These are phyloP conservation scores for Coffea canephora DNA, from an alignment of 257 asterid species.

Conservation along the genomic window DNA sequence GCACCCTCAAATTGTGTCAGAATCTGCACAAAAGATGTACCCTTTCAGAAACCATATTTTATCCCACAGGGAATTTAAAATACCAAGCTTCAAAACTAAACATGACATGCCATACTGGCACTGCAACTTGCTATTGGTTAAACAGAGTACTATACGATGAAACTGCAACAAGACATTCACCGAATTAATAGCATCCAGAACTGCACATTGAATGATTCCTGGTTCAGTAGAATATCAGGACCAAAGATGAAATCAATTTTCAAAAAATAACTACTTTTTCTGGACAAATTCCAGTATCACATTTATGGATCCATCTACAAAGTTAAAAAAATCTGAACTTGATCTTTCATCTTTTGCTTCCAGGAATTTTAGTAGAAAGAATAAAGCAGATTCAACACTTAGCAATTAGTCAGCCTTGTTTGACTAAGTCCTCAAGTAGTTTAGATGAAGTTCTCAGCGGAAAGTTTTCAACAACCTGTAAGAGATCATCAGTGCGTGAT, in stretches of 20 bases:
- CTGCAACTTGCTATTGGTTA: background rate
- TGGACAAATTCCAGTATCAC: background rate
- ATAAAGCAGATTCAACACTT: background rate
- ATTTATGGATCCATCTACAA: background rate
- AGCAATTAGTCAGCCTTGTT: background rate
- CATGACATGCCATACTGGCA: background rate
- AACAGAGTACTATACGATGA: background rate
- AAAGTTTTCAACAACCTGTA: constrained; percentile 51
- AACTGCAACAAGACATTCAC: background rate
- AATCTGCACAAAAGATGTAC: constrained; percentile 38
- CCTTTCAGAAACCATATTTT: background rate
- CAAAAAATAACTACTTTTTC: background rate
- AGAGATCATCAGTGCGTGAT: constrained; percentile 59
- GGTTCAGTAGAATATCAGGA: background rate
- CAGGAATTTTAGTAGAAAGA: background rate
- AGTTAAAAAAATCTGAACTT: background rate
- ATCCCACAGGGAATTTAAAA: background rate
- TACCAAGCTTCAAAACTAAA: background rate
- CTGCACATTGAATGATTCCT: background rate
- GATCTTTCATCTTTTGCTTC: background rate
- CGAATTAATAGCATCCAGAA: background rate
- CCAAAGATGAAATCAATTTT: background rate
- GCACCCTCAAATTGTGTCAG: constrained; percentile 73
- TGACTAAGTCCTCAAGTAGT: background rate
- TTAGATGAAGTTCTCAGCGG: background rate